Percentiles rank a stretch among this genome's conserved stretches.
These are phyloP conservation scores for Escallonia rubra DNA, from an alignment of 129 eudicot species.

Conservation along the genomic window DNA sequence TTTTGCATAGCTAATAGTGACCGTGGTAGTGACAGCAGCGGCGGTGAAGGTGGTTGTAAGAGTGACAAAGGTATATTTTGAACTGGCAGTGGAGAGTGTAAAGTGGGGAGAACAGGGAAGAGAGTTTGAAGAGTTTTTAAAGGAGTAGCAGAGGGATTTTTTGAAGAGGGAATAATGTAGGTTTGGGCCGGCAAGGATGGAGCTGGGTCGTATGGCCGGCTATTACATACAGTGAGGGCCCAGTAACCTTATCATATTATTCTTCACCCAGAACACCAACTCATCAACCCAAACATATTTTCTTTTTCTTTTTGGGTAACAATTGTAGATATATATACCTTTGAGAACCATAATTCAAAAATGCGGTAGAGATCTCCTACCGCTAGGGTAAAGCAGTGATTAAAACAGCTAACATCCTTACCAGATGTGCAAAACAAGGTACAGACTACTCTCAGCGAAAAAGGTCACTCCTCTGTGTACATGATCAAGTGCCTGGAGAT, in stretches of 20 bases:
- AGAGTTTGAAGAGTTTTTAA: slow-evolving; percentile 13
- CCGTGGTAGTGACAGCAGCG: slow-evolving; percentile 1
- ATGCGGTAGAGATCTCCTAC: too few relatives aligned
- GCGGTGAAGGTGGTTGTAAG: slow-evolving; percentile 7
- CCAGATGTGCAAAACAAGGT: too few relatives aligned
- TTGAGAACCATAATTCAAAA: too few relatives aligned
- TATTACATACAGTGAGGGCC: background rate
- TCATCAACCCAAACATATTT: too few relatives aligned
- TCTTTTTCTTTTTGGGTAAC: too few relatives aligned
- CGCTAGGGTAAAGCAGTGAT: too few relatives aligned
- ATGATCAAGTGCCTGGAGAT: too few relatives aligned
- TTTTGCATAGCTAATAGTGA: slow-evolving; percentile 18
- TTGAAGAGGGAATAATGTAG: slow-evolving; percentile 2
- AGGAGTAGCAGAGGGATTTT: slow-evolving; percentile 1
- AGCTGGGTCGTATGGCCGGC: slow-evolving; percentile 40
- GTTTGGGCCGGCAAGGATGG: slow-evolving; percentile 31
- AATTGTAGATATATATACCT: too few relatives aligned
- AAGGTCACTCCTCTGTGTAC: too few relatives aligned
- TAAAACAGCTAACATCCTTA: too few relatives aligned
- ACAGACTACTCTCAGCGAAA: too few relatives aligned
- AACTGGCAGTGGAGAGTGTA: background rate
- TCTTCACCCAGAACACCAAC: too few relatives aligned
- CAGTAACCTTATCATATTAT: background rate
- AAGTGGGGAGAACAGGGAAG: background rate
- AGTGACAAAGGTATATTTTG: background rate